Conservation (phyloP, 2,329 filamentous ascomycete genomes). For the Xylariaceae sp. region DNA sequence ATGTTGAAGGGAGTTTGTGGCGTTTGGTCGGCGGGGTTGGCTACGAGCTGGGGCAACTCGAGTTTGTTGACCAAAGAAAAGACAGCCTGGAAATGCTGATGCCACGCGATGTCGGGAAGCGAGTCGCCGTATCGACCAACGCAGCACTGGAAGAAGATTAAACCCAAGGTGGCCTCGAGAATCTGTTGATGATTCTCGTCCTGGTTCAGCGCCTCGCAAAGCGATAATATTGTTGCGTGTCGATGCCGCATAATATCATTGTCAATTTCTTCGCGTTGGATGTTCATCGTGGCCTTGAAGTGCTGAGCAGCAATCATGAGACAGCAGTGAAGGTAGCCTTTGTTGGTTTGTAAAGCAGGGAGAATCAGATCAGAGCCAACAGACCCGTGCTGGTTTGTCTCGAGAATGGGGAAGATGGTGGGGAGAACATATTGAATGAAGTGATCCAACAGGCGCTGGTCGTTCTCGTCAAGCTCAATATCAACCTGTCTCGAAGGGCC, state of each 20-base stretch:
- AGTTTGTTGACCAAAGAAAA: constrained; percentile 83
- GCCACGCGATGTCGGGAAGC: constrained; percentile 91
- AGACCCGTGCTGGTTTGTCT: constrained; percentile 83
- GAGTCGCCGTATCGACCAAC: constrained; percentile 83
- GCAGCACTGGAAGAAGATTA: constrained; percentile 95
- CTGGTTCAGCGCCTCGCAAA: constrained; percentile 76
- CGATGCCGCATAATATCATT: constrained; percentile 90
- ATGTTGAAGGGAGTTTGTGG: constrained; percentile 85
- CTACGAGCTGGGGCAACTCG: constrained; percentile 68
- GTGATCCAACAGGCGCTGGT: constrained; percentile 83
- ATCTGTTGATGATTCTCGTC: constrained; percentile 85
- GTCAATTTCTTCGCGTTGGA: constrained; percentile 72
- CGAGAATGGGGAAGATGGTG: constrained; percentile 86
- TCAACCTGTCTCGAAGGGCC: constrained; percentile 65
- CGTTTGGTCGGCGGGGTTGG: constrained; percentile 57
- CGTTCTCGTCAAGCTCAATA: constrained; percentile 82
- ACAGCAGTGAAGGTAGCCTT: constrained; percentile 92
- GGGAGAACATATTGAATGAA: constrained; percentile 87
- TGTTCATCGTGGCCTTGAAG: constrained; percentile 72
- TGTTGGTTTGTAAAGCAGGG: constrained; percentile 85
- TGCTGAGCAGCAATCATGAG: constrained; percentile 91
- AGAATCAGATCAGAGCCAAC: constrained; percentile 80
- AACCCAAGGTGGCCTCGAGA: constrained; percentile 85
- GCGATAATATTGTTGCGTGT: constrained; percentile 79
- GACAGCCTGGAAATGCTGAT: constrained; percentile 92